phyloP scores from a whole-genome alignment of 140 eudicot species.

The Ambrosia hybrid region DNA sequence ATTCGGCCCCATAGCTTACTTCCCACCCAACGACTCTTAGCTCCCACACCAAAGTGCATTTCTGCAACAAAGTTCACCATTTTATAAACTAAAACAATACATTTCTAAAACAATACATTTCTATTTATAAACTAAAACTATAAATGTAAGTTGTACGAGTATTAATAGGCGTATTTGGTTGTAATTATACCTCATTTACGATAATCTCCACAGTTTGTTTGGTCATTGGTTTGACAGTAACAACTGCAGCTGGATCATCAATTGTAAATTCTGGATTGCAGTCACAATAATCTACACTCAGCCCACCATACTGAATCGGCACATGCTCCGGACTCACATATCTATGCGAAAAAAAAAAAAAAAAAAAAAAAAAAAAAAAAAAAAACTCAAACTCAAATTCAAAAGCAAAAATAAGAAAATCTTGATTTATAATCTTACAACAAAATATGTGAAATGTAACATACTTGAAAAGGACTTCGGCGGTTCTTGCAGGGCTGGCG shows the following conservation, averaged over 20 bases:
- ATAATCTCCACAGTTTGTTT: slow-evolving; percentile 87
- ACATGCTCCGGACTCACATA: slow-evolving; percentile 83
- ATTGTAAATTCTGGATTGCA: slow-evolving; percentile 68
- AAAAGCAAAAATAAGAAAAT: background rate
- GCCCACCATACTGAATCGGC: slow-evolving; percentile 83
- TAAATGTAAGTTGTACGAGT: background rate
- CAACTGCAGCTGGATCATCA: slow-evolving; percentile 76
- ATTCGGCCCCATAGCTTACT: slow-evolving; percentile 85
- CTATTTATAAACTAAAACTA: background rate
- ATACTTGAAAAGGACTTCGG: slow-evolving; percentile 69
- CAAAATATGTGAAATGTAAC: background rate
- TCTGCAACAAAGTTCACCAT: slow-evolving; percentile 40
- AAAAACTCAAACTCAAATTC: slow-evolving; percentile 5
- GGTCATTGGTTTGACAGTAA: slow-evolving; percentile 70
- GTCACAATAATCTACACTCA: slow-evolving; percentile 75
- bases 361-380: slow-evolving; percentile 26
- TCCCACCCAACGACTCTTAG: slow-evolving; percentile 93
- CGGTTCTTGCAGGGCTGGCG: slow-evolving; percentile 63
- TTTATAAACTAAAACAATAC: background rate
- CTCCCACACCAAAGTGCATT: slow-evolving; percentile 80
- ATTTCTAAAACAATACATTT: background rate
- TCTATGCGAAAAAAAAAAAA: slow-evolving; percentile 39
- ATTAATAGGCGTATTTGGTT: background rate
- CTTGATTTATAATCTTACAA: background rate
- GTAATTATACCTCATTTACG: slow-evolving; percentile 64